These are phyloP conservation scores for Boletales sp. DNA, from an alignment of 768 basidiomycete species.

Conservation along the genomic window DNA sequence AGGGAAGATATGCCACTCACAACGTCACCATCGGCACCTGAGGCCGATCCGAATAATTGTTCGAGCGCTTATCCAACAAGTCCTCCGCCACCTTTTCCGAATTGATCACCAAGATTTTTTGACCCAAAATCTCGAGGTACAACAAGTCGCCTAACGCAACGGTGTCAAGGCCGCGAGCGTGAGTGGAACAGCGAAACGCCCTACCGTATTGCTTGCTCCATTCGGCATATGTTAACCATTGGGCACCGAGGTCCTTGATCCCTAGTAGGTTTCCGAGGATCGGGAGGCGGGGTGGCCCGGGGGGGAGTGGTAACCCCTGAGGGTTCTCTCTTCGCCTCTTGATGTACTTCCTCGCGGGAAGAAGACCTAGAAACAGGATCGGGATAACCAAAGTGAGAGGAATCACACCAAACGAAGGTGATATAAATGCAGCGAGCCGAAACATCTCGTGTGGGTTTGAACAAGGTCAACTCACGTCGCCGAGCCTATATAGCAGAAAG, in stretches of 20 bases:
- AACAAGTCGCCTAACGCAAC: slow-evolving; percentile 18
- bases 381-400: slow-evolving; percentile 4
- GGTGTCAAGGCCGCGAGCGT: too few species aligned
- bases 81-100: slow-evolving; percentile 23
- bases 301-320: slow-evolving; percentile 31
- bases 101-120: slow-evolving; percentile 21
- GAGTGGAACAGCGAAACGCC: too few species aligned
- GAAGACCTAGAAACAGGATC: neutral
- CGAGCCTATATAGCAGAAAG: neutral
- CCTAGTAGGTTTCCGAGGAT: slow-evolving; percentile 44
- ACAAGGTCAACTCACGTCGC: neutral
- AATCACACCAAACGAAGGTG: neutral
- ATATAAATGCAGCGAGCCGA: too few species aligned
- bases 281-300: slow-evolving; percentile 40
- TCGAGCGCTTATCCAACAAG: slow-evolving; percentile 27
- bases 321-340: slow-evolving; percentile 13
- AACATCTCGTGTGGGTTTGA: neutral
- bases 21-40: slow-evolving; percentile 20
- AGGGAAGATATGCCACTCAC: slow-evolving; percentile 3
- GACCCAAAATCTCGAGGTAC: slow-evolving; percentile 25
- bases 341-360: slow-evolving; percentile 2
- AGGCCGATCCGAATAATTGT: slow-evolving; percentile 27
- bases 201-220: slow-evolving; percentile 43
- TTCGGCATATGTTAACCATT: slow-evolving; percentile 38
- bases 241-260: slow-evolving; percentile 35